Percentiles rank a stretch among this genome's conserved stretches.
Evolutionary conservation across 2,329 filamentous ascomycete species (phyloP).

Genomic region (Beauveria sp.): DNA sequence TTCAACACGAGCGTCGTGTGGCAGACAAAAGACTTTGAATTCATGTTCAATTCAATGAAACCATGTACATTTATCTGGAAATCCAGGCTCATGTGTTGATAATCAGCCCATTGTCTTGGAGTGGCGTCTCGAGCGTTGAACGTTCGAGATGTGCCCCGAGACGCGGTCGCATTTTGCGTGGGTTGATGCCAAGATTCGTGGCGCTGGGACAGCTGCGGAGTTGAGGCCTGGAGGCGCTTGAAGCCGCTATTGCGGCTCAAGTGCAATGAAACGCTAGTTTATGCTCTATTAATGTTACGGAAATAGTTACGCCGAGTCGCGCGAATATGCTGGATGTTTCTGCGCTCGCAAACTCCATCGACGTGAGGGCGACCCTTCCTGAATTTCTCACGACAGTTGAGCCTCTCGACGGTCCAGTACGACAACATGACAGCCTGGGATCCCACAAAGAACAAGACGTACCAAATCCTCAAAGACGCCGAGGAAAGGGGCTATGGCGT

Average conservation of each 20-base stretch:
- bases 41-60: neutral
- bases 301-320: too few species aligned
- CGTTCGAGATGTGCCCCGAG: neutral
- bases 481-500: conserved; percentile 46
- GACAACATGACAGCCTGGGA: conserved; percentile 16
- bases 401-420: neutral
- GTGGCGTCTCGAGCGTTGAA: neutral
- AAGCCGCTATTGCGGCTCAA: too few species aligned
- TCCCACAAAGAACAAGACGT: conserved; percentile 18
- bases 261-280: too few species aligned
- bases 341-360: too few species aligned
- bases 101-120: neutral
- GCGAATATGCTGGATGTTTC: too few species aligned
- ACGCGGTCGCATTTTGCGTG: neutral
- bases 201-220: too few species aligned
- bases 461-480: conserved; percentile 43
- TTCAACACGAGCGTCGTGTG: too few species aligned
- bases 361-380: neutral
- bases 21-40: too few species aligned
- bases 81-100: neutral
- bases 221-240: too few species aligned
- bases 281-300: too few species aligned
- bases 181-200: neutral
- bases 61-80: neutral
- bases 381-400: neutral